phyloP scores from a whole-genome alignment of 2,329 filamentous ascomycete genomes.

The Penicillium sp. region DNA sequence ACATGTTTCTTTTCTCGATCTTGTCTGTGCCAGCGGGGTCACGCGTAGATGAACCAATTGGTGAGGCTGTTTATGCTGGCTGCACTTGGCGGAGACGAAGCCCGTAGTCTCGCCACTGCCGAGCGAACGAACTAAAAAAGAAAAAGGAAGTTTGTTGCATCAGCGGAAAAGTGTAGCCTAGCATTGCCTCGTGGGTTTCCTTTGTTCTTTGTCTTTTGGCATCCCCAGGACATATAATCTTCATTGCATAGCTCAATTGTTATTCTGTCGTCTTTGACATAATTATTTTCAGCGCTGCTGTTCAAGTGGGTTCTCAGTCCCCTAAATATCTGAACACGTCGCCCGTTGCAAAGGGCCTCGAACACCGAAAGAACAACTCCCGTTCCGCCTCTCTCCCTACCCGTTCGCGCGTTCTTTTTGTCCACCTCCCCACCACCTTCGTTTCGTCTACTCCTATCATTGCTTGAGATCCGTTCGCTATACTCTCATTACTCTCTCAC shows the following conservation, averaged over 20 bases:
- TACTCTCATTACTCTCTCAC: conserved; percentile 10
- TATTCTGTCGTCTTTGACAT: not conserved
- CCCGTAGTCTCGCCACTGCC: conserved; percentile 18
- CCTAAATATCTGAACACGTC: conserved; percentile 26
- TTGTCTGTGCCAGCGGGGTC: not conserved
- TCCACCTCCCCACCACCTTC: conserved; percentile 3
- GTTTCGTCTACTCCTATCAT: conserved; percentile 11
- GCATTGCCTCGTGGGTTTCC: conserved; percentile 3
- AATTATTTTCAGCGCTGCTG: not conserved
- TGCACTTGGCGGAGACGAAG: conserved; percentile 8
- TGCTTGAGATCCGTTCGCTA: conserved; percentile 1
- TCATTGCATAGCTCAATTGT: not conserved
- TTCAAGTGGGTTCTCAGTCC: not conserved
- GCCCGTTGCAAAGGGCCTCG: conserved; percentile 17
- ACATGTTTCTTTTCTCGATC: not conserved
- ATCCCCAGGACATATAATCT: not conserved
- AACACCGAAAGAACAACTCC: conserved; percentile 2
- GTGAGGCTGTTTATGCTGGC: conserved; percentile 10
- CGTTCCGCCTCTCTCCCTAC: conserved; percentile 11
- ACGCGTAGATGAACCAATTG: conserved; percentile 11
- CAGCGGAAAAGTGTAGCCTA: conserved; percentile 36
- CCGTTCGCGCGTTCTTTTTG: conserved; percentile 2
- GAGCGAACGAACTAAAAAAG: conserved; percentile 11
- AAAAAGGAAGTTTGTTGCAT: conserved; percentile 10
- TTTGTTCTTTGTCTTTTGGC: not conserved